Percentiles rank a stretch among this genome's conserved stretches.
These are phyloP conservation scores for Ustilaginoidea virens DNA, from an alignment of 2,329 filamentous ascomycete species.

Conservation along the genomic window DNA sequence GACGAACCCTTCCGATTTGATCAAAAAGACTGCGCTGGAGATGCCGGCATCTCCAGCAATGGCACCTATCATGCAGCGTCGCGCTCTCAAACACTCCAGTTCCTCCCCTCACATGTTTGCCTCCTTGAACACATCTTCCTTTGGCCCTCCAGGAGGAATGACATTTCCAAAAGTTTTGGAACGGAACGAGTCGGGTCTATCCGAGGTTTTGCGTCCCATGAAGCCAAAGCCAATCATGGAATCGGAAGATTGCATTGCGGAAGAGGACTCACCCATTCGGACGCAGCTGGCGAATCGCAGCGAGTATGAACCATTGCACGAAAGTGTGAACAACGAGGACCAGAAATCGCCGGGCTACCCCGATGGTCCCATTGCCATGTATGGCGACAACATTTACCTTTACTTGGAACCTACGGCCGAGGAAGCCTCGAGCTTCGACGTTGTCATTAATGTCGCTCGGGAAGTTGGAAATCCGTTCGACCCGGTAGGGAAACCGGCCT, in stretches of 20 bases:
- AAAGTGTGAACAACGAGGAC: slow-evolving; percentile 60
- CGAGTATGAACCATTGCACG: slow-evolving; percentile 40
- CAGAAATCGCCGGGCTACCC: slow-evolving; percentile 73
- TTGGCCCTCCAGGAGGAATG: slow-evolving; percentile 48
- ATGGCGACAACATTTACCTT: slow-evolving; percentile 60
- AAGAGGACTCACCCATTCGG: slow-evolving; percentile 43
- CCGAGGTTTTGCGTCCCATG: slow-evolving; percentile 38
- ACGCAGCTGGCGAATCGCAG: slow-evolving; percentile 46
- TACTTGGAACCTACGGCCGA: slow-evolving; percentile 69
- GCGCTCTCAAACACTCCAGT: slow-evolving; percentile 50
- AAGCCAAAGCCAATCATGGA: slow-evolving; percentile 22
- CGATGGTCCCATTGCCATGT: slow-evolving; percentile 68
- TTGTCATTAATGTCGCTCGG: slow-evolving; percentile 71
- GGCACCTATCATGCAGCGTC: slow-evolving; percentile 43
- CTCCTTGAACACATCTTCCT: slow-evolving; percentile 40
- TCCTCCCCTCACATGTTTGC: slow-evolving; percentile 53
- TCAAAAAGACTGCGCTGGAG: slow-evolving; percentile 31
- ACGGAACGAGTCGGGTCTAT: slow-evolving; percentile 44
- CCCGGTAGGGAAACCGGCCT: slow-evolving; percentile 13
- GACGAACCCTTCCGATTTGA: slow-evolving; percentile 46
- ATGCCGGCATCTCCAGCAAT: slow-evolving; percentile 39
- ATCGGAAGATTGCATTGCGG: slow-evolving; percentile 30
- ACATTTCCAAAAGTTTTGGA: slow-evolving; percentile 44
- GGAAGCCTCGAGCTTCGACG: slow-evolving; percentile 63
- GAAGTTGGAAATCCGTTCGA: slow-evolving; percentile 67